phyloP scores from a whole-genome alignment of 371 early-diverging fungal species.

The Rhizomucor miehei region DNA sequence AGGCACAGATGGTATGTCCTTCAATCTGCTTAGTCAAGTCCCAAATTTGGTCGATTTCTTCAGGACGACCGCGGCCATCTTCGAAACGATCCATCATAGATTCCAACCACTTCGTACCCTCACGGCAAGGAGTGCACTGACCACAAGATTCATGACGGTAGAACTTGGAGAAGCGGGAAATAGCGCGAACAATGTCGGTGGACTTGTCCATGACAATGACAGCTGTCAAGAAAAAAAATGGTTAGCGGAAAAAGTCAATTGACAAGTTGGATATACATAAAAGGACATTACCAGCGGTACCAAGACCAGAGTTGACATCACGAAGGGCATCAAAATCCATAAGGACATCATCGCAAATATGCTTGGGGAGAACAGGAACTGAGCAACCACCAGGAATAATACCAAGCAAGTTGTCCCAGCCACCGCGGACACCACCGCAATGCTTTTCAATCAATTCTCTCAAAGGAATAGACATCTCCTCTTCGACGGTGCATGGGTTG shows the following conservation, averaged over 20 bases:
- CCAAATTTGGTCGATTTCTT: constrained; percentile 84
- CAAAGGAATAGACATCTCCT: constrained; percentile 97
- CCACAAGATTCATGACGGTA: constrained; percentile 98
- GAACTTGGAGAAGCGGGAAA: constrained; percentile 89
- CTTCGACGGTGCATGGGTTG: constrained; percentile 96
- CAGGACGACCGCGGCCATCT: constrained; percentile 77
- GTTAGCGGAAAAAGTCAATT: neutral
- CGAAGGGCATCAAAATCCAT: constrained; percentile 98
- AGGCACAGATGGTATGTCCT: constrained; percentile 97
- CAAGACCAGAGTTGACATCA: constrained; percentile 92
- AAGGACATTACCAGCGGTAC: constrained; percentile 24
- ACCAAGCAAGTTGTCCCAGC: constrained; percentile 98
- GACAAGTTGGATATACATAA: neutral
- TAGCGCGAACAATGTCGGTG: constrained; percentile 87
- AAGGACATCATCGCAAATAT: constrained; percentile 86
- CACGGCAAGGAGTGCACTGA: constrained; percentile 98
- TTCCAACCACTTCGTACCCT: constrained; percentile 94
- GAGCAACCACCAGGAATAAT: constrained; percentile 98
- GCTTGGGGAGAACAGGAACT: constrained; percentile 88
- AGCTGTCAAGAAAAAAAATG: constrained; percentile 41
- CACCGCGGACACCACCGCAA: constrained; percentile 96
- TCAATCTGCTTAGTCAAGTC: constrained; percentile 96
- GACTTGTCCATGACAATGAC: constrained; percentile 98
- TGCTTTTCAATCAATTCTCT: constrained; percentile 94
- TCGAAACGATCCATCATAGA: constrained; percentile 96